A percentile compares a stretch with the other conserved stretches of the same genome.
phyloP scores from a whole-genome alignment of 345 rosid species.

The Hibiscus syriacus region DNA sequence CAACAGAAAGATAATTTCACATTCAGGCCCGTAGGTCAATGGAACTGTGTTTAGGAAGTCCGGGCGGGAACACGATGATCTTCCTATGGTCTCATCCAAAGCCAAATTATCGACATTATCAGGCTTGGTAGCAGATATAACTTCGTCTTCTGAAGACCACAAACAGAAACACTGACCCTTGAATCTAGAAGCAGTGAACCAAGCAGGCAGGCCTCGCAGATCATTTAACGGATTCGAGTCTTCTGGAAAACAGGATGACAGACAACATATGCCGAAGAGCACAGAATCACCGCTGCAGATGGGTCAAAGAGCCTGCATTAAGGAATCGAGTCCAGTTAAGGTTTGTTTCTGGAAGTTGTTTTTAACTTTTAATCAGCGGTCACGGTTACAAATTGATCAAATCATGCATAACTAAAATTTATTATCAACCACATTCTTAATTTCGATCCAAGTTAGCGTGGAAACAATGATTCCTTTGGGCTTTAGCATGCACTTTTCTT shows the following conservation, averaged over 20 bases:
- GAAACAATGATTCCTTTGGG: too few species aligned
- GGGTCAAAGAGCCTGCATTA: slow-evolving; percentile 18
- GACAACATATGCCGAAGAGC: slow-evolving; percentile 15
- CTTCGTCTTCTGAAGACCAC: slow-evolving; percentile 24
- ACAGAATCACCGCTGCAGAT: slow-evolving; percentile 25
- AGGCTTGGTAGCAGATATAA: slow-evolving; percentile 38
- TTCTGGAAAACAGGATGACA: slow-evolving; percentile 25
- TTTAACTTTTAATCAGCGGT: not conserved
- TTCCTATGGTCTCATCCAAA: slow-evolving; percentile 14
- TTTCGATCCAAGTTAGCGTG: too few species aligned
- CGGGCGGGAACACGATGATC: slow-evolving; percentile 25
- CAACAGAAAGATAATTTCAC: slow-evolving; percentile 32
- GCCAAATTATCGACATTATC: slow-evolving; percentile 37
- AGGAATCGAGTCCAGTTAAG: slow-evolving; percentile 22
- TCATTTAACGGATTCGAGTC: slow-evolving; percentile 20
- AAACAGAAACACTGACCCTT: slow-evolving; percentile 23
- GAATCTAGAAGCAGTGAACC: slow-evolving; percentile 21
- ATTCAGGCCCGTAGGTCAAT: slow-evolving; percentile 49
- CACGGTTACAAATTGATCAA: not conserved
- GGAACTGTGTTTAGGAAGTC: slow-evolving; percentile 27
- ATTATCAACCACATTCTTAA: not conserved
- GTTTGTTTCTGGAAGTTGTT: slow-evolving; percentile 23
- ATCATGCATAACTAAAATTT: not conserved
- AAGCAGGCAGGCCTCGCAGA: slow-evolving; percentile 20
- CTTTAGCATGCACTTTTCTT: not conserved